phyloP scores from a whole-genome alignment of 495 filamentous ascomycete species.

The Tricharina praecox region DNA sequence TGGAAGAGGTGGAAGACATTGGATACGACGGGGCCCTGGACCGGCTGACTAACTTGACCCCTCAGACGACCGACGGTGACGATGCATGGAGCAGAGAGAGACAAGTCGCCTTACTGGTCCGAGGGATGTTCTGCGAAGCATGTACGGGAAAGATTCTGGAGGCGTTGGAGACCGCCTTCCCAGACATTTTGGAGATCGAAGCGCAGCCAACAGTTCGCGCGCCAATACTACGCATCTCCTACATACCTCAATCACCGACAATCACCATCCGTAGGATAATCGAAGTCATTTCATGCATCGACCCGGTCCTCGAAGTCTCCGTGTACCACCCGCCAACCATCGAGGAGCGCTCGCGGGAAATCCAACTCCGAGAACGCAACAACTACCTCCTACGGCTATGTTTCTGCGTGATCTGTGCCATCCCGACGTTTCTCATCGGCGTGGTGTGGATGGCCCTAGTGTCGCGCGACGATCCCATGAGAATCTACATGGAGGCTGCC shows the following conservation, averaged over 20 bases:
- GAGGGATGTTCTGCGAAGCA: not conserved
- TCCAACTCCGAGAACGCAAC: slow-evolving; percentile 46
- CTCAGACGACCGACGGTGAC: slow-evolving; percentile 28
- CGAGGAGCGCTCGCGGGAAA: slow-evolving; percentile 62
- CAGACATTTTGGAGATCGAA: slow-evolving; percentile 31
- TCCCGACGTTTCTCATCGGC: slow-evolving; percentile 79
- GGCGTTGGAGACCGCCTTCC: not conserved
- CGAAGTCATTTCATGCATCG: slow-evolving; percentile 42
- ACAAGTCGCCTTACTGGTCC: not conserved
- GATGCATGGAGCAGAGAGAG: not conserved
- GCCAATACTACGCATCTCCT: slow-evolving; percentile 50
- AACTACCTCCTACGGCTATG: slow-evolving; percentile 47
- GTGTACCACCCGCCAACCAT: slow-evolving; percentile 70
- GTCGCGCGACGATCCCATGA: slow-evolving; percentile 36
- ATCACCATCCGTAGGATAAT: slow-evolving; percentile 68
- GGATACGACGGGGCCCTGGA: slow-evolving; percentile 28
- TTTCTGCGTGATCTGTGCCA: slow-evolving; percentile 53
- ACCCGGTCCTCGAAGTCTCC: slow-evolving; percentile 45
- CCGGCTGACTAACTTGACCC: slow-evolving; percentile 33
- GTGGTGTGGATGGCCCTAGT: slow-evolving; percentile 84
- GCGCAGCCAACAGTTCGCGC: slow-evolving; percentile 34
- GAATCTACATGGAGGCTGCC: slow-evolving; percentile 48
- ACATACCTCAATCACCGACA: slow-evolving; percentile 46
- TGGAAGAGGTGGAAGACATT: slow-evolving; percentile 2
- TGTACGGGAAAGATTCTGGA: not conserved